A percentile compares a stretch with the other conserved stretches of the same genome.
Conservation (phyloP, 2,329 filamentous ascomycete species). For the Polytolypa hystricis region DNA sequence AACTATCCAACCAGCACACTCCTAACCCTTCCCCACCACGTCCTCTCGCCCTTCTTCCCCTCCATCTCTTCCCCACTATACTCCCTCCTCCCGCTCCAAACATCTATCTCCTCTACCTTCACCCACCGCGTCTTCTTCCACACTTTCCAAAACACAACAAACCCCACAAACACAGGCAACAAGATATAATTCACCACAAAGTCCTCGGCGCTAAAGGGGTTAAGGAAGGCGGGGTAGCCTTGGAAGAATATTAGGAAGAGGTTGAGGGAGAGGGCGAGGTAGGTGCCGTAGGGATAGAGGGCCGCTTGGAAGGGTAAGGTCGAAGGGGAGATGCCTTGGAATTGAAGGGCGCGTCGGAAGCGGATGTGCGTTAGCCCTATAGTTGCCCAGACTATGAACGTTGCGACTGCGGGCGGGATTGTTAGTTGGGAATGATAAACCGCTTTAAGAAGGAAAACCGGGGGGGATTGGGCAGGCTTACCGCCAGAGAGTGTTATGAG, state of each 20-base stretch:
- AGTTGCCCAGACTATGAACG: conserved; percentile 30
- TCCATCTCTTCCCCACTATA: conserved; percentile 11
- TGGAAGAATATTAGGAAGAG: conserved; percentile 42
- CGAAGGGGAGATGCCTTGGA: conserved; percentile 25
- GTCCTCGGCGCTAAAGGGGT: conserved; percentile 38
- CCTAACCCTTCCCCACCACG: conserved; percentile 14
- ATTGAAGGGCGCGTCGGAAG: conserved; percentile 28
- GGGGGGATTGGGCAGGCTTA: conserved; percentile 10
- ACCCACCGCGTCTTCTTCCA: conserved; percentile 28
- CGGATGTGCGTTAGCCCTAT: conserved; percentile 34
- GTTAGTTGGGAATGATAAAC: neutral
- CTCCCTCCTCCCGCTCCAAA: conserved; percentile 26
- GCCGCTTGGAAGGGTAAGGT: conserved; percentile 39
- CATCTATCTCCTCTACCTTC: conserved; percentile 28
- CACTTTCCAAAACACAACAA: conserved; percentile 39
- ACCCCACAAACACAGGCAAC: conserved; percentile 38
- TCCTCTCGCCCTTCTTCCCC: conserved; percentile 2
- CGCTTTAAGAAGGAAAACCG: too few species aligned
- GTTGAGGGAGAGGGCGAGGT: conserved; percentile 38
- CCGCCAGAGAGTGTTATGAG: conserved; percentile 26
- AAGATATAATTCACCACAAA: conserved; percentile 48
- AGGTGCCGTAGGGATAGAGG: conserved; percentile 43
- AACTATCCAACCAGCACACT: conserved; percentile 17
- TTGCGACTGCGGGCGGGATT: conserved; percentile 18
- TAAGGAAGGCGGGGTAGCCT: conserved; percentile 43